These are phyloP conservation scores for Pichia sp. DNA, from an alignment of 1,139 yeast genomes.

Conservation along the genomic window DNA sequence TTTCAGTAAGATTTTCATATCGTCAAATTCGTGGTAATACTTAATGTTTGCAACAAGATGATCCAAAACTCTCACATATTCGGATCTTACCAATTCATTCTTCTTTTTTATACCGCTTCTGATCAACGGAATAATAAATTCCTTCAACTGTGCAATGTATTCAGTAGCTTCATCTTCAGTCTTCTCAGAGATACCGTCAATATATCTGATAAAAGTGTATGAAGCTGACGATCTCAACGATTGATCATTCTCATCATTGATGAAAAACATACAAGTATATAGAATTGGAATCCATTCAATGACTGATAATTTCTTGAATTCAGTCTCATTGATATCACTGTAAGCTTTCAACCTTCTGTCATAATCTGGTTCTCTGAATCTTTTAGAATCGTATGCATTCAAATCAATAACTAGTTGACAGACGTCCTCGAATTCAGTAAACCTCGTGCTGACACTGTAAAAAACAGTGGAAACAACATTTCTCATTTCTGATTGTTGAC, in stretches of 20 bases:
- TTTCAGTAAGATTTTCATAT: slow-evolving; percentile 52
- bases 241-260: slow-evolving; percentile 73
- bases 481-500: slow-evolving; percentile 55
- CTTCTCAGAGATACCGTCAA: slow-evolving; percentile 46
- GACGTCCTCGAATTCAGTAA: slow-evolving; percentile 35
- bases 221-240: slow-evolving; percentile 77
- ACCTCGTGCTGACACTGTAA: slow-evolving; percentile 47
- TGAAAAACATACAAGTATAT: slow-evolving; percentile 57
- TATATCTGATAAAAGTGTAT: slow-evolving; percentile 52
- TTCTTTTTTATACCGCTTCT: slow-evolving; percentile 59
- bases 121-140: slow-evolving; percentile 55
- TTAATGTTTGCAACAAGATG: slow-evolving; percentile 48
- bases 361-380: slow-evolving; percentile 74
- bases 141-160: slow-evolving; percentile 40
- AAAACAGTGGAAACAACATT: slow-evolving; percentile 53
- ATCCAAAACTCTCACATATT: slow-evolving; percentile 59
- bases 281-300: slow-evolving; percentile 77
- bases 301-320: slow-evolving; percentile 36
- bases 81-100: slow-evolving; percentile 59
- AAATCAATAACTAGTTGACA: slow-evolving; percentile 50
- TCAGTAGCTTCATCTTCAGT: slow-evolving; percentile 23
- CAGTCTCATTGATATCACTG: slow-evolving; percentile 50
- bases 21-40: slow-evolving; percentile 49
- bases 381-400: slow-evolving; percentile 56
- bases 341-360: slow-evolving; percentile 66